Percentiles rank a stretch among this genome's conserved stretches.
These are phyloP conservation scores for Melaleuca alternifolia DNA, from an alignment of 345 rosid species.

Conservation along the genomic window DNA sequence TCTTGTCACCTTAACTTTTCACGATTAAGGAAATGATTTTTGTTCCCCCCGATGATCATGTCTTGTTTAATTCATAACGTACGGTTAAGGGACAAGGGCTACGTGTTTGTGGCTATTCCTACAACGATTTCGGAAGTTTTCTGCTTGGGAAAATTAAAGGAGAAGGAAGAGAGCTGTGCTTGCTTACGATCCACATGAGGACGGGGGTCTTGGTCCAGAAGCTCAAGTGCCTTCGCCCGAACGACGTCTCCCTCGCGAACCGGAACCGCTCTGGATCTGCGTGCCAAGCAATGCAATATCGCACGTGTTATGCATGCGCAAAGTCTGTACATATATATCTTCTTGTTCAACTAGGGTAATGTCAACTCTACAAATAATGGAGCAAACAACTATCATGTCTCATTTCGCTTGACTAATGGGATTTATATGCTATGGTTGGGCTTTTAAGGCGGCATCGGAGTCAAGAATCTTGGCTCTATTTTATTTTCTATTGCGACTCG, in stretches of 20 bases:
- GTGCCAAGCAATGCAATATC: not conserved
- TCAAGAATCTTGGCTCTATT: too few species aligned
- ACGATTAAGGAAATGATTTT: too few species aligned
- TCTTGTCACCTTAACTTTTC: too few species aligned
- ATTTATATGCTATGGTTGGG: too few species aligned
- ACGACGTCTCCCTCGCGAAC: constrained; percentile 88
- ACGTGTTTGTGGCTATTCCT: not conserved
- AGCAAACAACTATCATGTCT: too few species aligned
- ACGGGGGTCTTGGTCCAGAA: constrained; percentile 52
- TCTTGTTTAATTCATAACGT: not conserved
- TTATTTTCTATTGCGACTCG: too few species aligned
- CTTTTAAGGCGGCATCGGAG: not conserved
- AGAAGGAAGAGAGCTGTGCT: not conserved
- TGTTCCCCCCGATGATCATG: not conserved
- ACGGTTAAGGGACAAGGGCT: not conserved
- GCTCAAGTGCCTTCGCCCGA: constrained; percentile 73
- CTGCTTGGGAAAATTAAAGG: not conserved
- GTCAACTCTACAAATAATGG: too few species aligned
- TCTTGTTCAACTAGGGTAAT: not conserved
- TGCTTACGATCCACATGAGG: constrained; percentile 63
- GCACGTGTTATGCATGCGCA: not conserved
- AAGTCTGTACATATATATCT: not conserved
- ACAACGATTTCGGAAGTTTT: not conserved
- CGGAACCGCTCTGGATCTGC: constrained; percentile 91
- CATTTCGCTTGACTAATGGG: too few species aligned